These are phyloP conservation scores for Curvularia verruculosa DNA, from an alignment of 2,329 filamentous ascomycete genomes.

Conservation along the genomic window DNA sequence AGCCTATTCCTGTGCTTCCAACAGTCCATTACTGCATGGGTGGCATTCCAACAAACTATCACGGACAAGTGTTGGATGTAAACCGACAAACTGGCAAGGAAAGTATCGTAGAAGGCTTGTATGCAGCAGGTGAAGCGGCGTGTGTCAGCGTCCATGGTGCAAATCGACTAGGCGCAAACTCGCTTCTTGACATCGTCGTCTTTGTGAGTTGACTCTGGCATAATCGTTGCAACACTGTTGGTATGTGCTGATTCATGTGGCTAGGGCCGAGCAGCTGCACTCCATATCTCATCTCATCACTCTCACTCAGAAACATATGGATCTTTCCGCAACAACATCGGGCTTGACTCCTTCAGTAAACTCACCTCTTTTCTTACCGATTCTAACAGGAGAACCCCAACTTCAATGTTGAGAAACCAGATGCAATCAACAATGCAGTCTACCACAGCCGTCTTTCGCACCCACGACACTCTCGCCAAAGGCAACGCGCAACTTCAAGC, in stretches of 20 bases:
- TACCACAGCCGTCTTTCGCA: conserved; percentile 56
- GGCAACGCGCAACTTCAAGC: conserved; percentile 44
- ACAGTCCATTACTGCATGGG: conserved; percentile 62
- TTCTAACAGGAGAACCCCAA: conserved; percentile 47
- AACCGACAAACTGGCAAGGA: conserved; percentile 42
- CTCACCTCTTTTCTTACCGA: conserved; percentile 44
- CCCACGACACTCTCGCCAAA: conserved; percentile 42
- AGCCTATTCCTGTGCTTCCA: conserved; percentile 58
- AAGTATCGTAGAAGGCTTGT: conserved; percentile 53
- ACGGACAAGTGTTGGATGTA: conserved; percentile 55
- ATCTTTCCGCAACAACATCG: conserved; percentile 43
- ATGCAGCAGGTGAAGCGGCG: conserved; percentile 57
- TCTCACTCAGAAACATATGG: conserved; percentile 47
- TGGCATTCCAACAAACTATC: conserved; percentile 58
- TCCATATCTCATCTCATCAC: conserved; percentile 51
- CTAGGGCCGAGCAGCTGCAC: conserved; percentile 53
- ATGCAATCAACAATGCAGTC: conserved; percentile 58
- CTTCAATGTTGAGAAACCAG: conserved; percentile 47
- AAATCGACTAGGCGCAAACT: conserved; percentile 57
- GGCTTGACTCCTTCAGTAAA: conserved; percentile 43
- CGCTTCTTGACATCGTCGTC: conserved; percentile 57
- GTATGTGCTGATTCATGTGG: neutral
- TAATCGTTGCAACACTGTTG: neutral
- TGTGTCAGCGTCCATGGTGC: conserved; percentile 59
- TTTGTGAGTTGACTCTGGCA: conserved; percentile 42